These are phyloP conservation scores for Aspergillus affinis DNA, from an alignment of 495 filamentous ascomycete species.

Conservation along the genomic window DNA sequence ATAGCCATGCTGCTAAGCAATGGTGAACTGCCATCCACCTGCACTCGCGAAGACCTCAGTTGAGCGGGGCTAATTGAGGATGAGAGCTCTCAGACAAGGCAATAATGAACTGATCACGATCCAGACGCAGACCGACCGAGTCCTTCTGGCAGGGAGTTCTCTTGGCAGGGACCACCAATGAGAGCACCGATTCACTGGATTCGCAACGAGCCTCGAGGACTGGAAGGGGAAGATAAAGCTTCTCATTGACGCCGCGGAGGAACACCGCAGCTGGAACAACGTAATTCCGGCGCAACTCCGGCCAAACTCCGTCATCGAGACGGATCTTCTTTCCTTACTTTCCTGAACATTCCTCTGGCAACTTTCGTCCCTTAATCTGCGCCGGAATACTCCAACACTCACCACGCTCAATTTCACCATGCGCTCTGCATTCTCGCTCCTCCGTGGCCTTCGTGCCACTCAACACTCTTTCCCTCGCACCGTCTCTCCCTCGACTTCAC, in stretches of 20 bases:
- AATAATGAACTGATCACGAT: not conserved
- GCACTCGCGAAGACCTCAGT: not conserved
- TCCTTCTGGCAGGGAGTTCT: not conserved
- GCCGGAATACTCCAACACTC: not conserved
- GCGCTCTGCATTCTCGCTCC: conserved; percentile 13
- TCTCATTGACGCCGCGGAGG: conserved; percentile 18
- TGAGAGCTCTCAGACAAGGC: not conserved
- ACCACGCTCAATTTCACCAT: not conserved
- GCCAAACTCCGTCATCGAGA: conserved; percentile 6
- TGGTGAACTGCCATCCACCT: conserved; percentile 14
- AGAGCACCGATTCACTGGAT: not conserved
- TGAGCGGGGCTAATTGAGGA: not conserved
- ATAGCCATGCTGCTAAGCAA: conserved; percentile 55
- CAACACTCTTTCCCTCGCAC: conserved; percentile 16
- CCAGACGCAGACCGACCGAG: not conserved
- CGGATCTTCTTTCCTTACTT: not conserved
- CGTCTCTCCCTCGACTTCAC: conserved; percentile 12
- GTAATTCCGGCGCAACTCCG: conserved; percentile 24
- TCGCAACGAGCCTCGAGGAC: not conserved
- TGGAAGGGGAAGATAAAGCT: not conserved
- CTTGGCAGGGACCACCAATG: not conserved
- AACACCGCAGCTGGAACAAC: conserved; percentile 21
- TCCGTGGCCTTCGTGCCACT: conserved; percentile 19
- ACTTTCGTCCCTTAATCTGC: not conserved
- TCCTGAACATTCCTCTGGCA: not conserved